Conservation (phyloP, 225 moss, liverwort and hornwort genomes). For the Rhytidiadelphus loreus region DNA sequence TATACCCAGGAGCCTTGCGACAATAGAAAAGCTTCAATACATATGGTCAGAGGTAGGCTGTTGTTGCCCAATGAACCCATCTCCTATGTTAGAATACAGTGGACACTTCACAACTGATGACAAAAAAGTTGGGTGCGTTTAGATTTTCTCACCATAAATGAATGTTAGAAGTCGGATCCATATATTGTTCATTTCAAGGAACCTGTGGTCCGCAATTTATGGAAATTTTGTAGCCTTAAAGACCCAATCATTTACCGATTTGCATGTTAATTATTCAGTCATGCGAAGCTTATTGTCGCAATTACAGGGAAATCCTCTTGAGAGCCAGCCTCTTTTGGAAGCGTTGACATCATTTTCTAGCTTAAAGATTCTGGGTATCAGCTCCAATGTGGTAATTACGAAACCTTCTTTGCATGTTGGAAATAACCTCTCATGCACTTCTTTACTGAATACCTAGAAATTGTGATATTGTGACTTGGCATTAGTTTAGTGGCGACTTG, state of each 20-base stretch:
- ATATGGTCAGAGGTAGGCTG: constrained; percentile 68
- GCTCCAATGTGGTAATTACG: constrained; percentile 34
- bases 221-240: neutral
- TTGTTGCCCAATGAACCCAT: neutral
- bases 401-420: neutral
- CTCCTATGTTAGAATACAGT: neutral
- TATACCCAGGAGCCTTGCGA: constrained; percentile 46
- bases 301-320: constrained; percentile 53
- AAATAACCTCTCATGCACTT: neutral
- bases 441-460: neutral
- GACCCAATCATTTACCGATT: neutral
- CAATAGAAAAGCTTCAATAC: constrained; percentile 44
- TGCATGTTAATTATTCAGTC: neutral
- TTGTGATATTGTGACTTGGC: neutral
- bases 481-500: neutral
- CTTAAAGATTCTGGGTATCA: constrained; percentile 54
- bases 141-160: neutral
- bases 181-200: neutral
- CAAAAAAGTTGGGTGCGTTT: neutral
- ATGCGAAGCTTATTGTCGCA: neutral
- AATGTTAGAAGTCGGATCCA: neutral
- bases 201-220: neutral
- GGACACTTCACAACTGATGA: neutral
- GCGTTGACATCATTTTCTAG: constrained; percentile 27
- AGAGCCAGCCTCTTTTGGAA: constrained; percentile 29